Conservation (phyloP, 257 asterid species). For the Fraxinus americana region DNA sequence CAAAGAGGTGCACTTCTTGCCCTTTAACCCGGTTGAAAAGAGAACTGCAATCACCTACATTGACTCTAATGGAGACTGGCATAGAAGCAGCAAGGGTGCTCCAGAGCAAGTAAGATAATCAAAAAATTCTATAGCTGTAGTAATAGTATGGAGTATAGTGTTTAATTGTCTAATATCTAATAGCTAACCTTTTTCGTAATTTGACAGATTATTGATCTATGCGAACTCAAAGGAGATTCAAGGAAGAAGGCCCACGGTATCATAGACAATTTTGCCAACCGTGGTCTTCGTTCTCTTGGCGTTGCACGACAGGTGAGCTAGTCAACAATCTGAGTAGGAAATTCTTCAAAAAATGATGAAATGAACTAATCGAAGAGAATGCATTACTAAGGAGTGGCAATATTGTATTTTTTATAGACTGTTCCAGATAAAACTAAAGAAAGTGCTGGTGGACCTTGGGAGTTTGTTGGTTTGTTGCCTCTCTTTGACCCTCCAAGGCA, state of each 20-base stretch:
- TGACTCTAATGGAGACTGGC: conserved; percentile 69
- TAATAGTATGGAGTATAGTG: neutral
- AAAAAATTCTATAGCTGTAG: neutral
- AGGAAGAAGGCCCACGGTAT: conserved; percentile 48
- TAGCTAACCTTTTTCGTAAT: neutral
- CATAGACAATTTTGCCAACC: conserved; percentile 63
- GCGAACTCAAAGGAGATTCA: conserved; percentile 44
- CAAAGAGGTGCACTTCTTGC: conserved; percentile 83
- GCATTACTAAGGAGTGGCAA: neutral
- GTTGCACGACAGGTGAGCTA: conserved; percentile 55
- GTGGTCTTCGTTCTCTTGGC: conserved; percentile 75
- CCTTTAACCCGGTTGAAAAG: conserved; percentile 87
- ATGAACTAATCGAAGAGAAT: neutral
- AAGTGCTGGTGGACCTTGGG: conserved; percentile 58
- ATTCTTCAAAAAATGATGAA: neutral
- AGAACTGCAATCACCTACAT: conserved; percentile 86
- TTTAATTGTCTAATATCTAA: neutral
- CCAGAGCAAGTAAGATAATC: conserved; percentile 73
- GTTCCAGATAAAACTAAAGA: conserved; percentile 52
- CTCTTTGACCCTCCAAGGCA: conserved; percentile 76
- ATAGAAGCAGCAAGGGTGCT: conserved; percentile 89
- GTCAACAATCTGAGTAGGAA: neutral
- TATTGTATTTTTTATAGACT: conserved; percentile 27
- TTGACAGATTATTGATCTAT: conserved; percentile 56
- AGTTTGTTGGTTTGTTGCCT: conserved; percentile 66